Evolutionary conservation across 2,329 filamentous ascomycete genomes (phyloP).

Genomic region (Stagonosporopsis rhizophila): DNA sequence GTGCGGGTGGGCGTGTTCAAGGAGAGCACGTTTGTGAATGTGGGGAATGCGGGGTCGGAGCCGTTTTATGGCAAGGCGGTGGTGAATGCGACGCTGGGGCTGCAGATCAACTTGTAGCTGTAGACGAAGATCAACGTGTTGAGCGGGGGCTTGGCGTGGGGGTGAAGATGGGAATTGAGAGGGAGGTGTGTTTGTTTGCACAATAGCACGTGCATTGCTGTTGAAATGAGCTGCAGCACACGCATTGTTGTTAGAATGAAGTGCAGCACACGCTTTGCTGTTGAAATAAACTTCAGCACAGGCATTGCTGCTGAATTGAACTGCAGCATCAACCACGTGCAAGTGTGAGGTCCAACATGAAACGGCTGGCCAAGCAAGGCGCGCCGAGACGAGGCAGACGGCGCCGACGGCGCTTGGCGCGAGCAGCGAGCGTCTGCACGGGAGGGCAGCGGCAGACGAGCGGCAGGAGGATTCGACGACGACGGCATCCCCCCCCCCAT

Average conservation of each 20-base stretch:
- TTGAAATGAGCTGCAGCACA: too few species aligned
- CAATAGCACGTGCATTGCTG: too few species aligned
- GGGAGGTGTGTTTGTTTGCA: too few species aligned
- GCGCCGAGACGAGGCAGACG: background rate
- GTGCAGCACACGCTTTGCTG: too few species aligned
- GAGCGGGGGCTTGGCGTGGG: background rate
- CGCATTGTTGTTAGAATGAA: too few species aligned
- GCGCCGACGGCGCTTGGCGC: background rate
- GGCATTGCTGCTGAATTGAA: too few species aligned
- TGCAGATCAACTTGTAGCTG: conserved; percentile 32
- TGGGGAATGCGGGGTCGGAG: conserved; percentile 51
- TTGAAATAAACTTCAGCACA: too few species aligned
- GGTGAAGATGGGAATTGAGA: background rate
- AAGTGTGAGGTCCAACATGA: too few species aligned
- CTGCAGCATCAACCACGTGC: too few species aligned
- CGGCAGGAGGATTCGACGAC: background rate
- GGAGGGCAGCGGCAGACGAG: conserved; percentile 4
- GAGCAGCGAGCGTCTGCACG: background rate
- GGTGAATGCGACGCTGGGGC: conserved; percentile 28
- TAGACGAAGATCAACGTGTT: conserved; percentile 31
- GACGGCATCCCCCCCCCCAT: conserved; percentile 8
- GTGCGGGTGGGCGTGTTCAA: conserved; percentile 49
- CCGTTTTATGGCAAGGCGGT: conserved; percentile 32
- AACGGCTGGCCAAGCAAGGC: too few species aligned
- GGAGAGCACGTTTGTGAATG: conserved; percentile 52